Conservation (phyloP, 2,329 filamentous ascomycete genomes). For the Cytospora piceae region DNA sequence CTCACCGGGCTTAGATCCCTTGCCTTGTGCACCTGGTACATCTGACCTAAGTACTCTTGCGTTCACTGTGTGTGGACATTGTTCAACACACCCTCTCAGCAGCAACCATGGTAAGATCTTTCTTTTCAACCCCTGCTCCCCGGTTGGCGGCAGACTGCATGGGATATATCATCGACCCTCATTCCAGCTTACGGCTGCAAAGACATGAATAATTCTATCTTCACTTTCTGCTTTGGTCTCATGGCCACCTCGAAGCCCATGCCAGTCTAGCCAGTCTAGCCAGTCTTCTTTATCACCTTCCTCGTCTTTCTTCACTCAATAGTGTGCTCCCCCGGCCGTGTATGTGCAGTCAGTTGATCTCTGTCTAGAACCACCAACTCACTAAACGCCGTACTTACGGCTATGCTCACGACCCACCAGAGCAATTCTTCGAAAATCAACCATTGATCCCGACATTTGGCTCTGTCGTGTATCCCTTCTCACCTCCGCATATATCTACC, state of each 20-base stretch:
- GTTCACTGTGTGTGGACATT: conserved; percentile 40
- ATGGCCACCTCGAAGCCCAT: conserved; percentile 11
- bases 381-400: conserved; percentile 51
- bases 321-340: conserved; percentile 14
- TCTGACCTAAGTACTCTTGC: conserved; percentile 32
- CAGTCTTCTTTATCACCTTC: conserved; percentile 7
- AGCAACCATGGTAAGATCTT: conserved; percentile 54
- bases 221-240: conserved; percentile 17
- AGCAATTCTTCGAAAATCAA: conserved; percentile 42
- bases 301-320: neutral
- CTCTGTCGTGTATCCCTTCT: conserved; percentile 33
- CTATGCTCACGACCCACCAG: conserved; percentile 43
- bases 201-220: conserved; percentile 6
- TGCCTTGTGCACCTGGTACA: conserved; percentile 27
- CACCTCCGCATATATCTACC: conserved; percentile 34
- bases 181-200: conserved; percentile 34
- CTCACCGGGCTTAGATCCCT: conserved; percentile 23
- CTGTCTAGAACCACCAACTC: conserved; percentile 42
- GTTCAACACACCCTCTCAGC: conserved; percentile 45
- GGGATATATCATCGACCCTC: conserved; percentile 46
- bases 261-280: conserved; percentile 9
- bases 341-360: conserved; percentile 41
- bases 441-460: conserved; percentile 26
- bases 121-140: conserved; percentile 39
- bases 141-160: conserved; percentile 50